Evolutionary conservation across 139 green algal species (phyloP), one percentile per base, ranked within the genome.

Genomic region (Micromonas commoda): DNA sequence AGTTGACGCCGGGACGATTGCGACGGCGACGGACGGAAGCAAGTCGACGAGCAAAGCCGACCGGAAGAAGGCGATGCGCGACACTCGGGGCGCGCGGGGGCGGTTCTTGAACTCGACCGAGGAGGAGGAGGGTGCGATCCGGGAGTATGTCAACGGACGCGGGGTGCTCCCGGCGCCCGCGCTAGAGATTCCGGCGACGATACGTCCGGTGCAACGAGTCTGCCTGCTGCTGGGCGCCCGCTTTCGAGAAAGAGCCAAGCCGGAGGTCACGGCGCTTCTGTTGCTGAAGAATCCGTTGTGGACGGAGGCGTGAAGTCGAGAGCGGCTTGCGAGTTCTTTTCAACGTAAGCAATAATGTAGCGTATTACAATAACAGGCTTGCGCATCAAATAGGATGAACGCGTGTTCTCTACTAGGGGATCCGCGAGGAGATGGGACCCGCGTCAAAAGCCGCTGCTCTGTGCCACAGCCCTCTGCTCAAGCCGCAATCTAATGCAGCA

Each of bases 91-190:
- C 4, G 26, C 45, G n/a, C 64, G 64, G 4, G 64, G 64, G 4
- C n/a, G 64, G 28, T 71, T 32, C 26, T 38, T 71, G 64, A 71
- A 71, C 29, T n/a, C 64, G 26, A 71, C 28, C 3, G 64, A 71
- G 33, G 26, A 4, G 64, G 26, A 71, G 33, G 64, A 71, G 33
- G 13, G 4, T 3, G 26, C 64, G 64, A 13, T 71, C 21, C 28
- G 33, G 5, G 61, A 68, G 4, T 24, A 68, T 21, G 32, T 20
- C 19, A 63, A n/a, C 20, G 52, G 20, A 63, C 52, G 52, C 52
- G 20, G 20, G 20, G 19, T 68, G 61, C 61, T 68, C 61, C n/a
- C 31, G 61, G 31, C 32, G 61, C 61, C 61, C n/a, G n/a, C 45
- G 45, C 16, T 9, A 9, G 45, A 23, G 45, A 23, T 57, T 9